Evolutionary conservation across 1,284 basidiomycete species (phyloP), one percentile per base, ranked within the genome.

Genomic region (Gomphus sp.): DNA sequence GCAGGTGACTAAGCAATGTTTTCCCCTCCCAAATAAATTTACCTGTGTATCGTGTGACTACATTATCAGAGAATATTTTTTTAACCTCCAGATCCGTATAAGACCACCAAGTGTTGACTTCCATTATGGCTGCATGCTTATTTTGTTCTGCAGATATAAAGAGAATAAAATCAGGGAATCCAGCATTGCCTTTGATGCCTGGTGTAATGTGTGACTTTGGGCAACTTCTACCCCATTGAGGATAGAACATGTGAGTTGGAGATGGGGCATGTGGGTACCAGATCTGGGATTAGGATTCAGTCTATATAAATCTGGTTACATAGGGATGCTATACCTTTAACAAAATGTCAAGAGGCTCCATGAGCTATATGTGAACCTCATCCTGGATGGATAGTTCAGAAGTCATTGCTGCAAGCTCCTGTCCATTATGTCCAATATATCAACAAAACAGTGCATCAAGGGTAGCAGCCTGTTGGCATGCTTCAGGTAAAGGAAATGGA

Each of bases 81-180:
- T 18, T 2, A 45, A 55, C 10, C 8, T 8, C 28, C 4, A 7
- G 2, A 11, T 41, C 44, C 9, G 8, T n/a, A 31, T 55, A 55
- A 33, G 39, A 10, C 54, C 54, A 55, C 54, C 39, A 55, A 12
- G 54, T 55, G 41, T 55, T 55, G 5, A 55, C 41, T 28, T 55
- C 54, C 16, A n/a, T 43, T 2, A 55, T n/a, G 11, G 39, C n/a
- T 4, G 4, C 54, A 34, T 55, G 33, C 14, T 37, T 5, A 18
- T n/a, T 41, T 25, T 36, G 3, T 16, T 53, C 1, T 33, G 36
- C 5, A 37, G 9, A 39, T 33, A 9, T 7, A 49, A 10, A 33
- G 2, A 55, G 39, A 10, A 55, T n/a, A 31, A 55, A 55, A n/a
- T 55, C 53, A 4, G 53, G 53, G 37, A 16, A 55, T 10, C 53